Evolutionary conservation across 176 grass and related monocot species (phyloP).

Genomic region (Cenchrus fungigraminus): DNA sequence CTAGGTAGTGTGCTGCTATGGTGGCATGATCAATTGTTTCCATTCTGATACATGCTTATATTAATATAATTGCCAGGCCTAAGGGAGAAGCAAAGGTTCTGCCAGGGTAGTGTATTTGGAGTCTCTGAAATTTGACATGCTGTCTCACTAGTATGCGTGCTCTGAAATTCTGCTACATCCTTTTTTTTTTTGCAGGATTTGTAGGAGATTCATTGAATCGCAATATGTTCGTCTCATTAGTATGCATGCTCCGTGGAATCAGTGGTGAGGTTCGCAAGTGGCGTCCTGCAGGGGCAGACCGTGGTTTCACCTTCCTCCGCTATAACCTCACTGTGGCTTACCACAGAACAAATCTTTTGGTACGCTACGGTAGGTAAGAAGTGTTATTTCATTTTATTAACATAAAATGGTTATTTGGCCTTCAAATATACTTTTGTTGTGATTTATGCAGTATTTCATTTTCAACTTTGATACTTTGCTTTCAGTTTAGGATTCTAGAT

Average conservation of each 20-base stretch:
- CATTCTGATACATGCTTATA: not conserved
- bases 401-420: not conserved
- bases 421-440: not conserved
- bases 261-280: conserved; percentile 76
- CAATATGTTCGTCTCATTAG: conserved; percentile 87
- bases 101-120: not conserved
- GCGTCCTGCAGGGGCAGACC: conserved; percentile 80
- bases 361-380: conserved; percentile 88
- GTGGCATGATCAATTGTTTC: not conserved
- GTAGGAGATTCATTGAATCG: conserved; percentile 95
- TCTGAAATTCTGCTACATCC: too few relatives aligned
- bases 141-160: not conserved
- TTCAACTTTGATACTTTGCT: not conserved
- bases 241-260: conserved; percentile 83
- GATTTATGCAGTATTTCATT: not conserved
- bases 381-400: conserved; percentile 36
- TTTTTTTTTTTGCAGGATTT: conserved; percentile 62
- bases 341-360: conserved; percentile 94
- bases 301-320: conserved; percentile 83
- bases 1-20: not conserved
- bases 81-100: not conserved
- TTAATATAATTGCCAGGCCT: not conserved
- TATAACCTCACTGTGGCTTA: conserved; percentile 91
- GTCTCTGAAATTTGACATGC: not conserved
- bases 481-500: not conserved